Conservation (phyloP, 352 stramenopile species). For the Globisporangium acanthophoron region DNA sequence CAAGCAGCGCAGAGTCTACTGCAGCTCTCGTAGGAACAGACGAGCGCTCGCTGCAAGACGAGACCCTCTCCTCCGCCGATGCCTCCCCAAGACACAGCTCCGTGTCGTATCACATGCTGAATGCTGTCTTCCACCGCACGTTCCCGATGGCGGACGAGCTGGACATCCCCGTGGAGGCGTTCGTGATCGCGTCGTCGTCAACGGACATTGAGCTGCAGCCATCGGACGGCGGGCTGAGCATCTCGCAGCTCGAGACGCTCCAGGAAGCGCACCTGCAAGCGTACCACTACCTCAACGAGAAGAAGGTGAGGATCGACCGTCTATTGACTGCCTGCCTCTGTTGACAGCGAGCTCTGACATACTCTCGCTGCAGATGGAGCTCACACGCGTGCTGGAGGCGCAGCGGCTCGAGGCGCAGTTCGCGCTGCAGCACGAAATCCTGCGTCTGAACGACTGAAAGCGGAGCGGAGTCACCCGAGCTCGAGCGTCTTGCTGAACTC, state of each 20-base stretch:
- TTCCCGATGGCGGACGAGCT: slow-evolving; percentile 72
- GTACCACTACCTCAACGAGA: slow-evolving; percentile 78
- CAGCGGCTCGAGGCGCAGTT: slow-evolving; percentile 68
- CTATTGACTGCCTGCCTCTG: neutral
- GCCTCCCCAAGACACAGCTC: neutral
- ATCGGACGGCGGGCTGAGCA: slow-evolving; percentile 49
- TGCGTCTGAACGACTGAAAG: slow-evolving; percentile 28
- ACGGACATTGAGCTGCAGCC: slow-evolving; percentile 39
- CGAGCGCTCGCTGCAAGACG: neutral
- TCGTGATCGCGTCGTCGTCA: slow-evolving; percentile 55
- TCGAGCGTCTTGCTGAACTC: slow-evolving; percentile 80
- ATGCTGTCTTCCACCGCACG: slow-evolving; percentile 45
- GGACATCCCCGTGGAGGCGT: slow-evolving; percentile 69
- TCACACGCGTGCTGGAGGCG: slow-evolving; percentile 68
- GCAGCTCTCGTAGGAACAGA: neutral
- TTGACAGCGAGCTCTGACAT: neutral
- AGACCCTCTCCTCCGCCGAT: neutral
- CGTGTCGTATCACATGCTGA: slow-evolving; percentile 47
- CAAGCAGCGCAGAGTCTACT: too few relatives aligned
- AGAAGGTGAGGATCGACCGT: slow-evolving; percentile 45
- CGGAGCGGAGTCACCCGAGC: slow-evolving; percentile 25
- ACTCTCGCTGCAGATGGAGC: slow-evolving; percentile 41
- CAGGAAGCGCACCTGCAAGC: slow-evolving; percentile 80
- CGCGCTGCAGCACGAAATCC: slow-evolving; percentile 56
- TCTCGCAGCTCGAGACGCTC: slow-evolving; percentile 77